These are phyloP conservation scores for Rubus idaeus DNA, from an alignment of 306 rosid genomes.

Conservation along the genomic window DNA sequence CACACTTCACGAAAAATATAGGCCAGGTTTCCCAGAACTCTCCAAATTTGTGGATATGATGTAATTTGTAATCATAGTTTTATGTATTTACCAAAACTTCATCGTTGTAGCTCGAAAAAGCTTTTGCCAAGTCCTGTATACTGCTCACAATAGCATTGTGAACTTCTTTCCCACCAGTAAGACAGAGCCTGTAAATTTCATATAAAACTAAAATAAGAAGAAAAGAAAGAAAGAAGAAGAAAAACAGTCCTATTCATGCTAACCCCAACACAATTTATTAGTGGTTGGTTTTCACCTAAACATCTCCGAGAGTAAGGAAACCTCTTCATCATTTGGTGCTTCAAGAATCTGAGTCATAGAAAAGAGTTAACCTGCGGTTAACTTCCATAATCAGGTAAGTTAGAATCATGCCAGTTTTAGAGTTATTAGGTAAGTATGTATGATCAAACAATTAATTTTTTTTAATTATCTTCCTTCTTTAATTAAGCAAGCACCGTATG, in stretches of 20 bases:
- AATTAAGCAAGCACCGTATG: not conserved
- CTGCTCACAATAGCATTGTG: conserved; percentile 94
- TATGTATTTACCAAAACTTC: conserved; percentile 81
- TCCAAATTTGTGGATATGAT: conserved; percentile 10
- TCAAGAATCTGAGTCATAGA: conserved; percentile 86
- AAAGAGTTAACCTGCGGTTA: conserved; percentile 63
- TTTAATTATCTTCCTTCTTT: not conserved
- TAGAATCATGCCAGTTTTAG: conserved; percentile 18
- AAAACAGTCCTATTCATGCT: conserved; percentile 4
- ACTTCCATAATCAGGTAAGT: conserved; percentile 58
- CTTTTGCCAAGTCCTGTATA: conserved; percentile 87
- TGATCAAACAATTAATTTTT: not conserved
- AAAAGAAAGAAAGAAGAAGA: conserved; percentile 11
- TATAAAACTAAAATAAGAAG: conserved; percentile 7
- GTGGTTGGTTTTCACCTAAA: conserved; percentile 72
- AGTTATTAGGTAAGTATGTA: not conserved
- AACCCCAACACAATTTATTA: conserved; percentile 11
- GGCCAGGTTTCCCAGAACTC: not conserved
- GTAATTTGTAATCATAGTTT: not conserved
- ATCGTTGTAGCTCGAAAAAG: conserved; percentile 75
- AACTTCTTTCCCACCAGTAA: conserved; percentile 90
- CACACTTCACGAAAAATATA: not conserved
- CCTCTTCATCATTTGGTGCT: conserved; percentile 91
- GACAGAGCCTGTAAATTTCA: conserved; percentile 65
- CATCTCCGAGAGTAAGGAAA: conserved; percentile 87